Evolutionary conservation across 345 rosid species (phyloP).

Genomic region (Salix purpurea): DNA sequence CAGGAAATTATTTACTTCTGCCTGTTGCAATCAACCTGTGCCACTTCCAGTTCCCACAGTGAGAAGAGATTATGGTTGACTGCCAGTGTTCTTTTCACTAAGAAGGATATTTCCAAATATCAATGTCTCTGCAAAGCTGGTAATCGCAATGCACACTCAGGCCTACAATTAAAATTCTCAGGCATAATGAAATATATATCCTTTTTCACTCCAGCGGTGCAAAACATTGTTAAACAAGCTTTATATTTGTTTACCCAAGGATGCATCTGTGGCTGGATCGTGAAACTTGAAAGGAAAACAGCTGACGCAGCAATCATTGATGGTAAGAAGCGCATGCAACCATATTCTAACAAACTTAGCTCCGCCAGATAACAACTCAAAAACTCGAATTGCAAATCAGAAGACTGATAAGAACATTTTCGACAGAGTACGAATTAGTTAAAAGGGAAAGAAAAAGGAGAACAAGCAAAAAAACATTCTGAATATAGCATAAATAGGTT

Average conservation of each 20-base stretch:
- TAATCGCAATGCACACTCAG: background rate
- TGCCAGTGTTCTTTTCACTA: background rate
- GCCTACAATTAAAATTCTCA: background rate
- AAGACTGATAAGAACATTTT: conserved; percentile 7
- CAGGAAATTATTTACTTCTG: background rate
- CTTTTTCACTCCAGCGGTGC: background rate
- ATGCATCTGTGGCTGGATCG: conserved; percentile 9
- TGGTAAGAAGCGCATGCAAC: conserved; percentile 14
- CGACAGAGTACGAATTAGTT: background rate
- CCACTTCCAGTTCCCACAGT: background rate
- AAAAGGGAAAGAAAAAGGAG: background rate
- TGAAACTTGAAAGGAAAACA: conserved; percentile 18
- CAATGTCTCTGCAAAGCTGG: background rate
- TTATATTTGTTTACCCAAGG: conserved; percentile 23
- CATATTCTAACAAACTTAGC: conserved; percentile 17
- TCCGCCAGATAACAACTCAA: conserved; percentile 22
- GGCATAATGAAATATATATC: background rate
- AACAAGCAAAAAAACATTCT: background rate
- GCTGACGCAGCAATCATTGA: conserved; percentile 26
- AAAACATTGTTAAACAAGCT: background rate
- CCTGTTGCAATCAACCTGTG: background rate
- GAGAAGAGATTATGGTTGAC: background rate
- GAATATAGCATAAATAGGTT: background rate
- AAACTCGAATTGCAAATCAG: conserved; percentile 18
- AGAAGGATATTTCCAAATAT: no score